Evolutionary conservation across 1,139 yeast species (phyloP), one percentile per base, ranked within the genome.

Genomic region (Candida buenavistaensis): DNA sequence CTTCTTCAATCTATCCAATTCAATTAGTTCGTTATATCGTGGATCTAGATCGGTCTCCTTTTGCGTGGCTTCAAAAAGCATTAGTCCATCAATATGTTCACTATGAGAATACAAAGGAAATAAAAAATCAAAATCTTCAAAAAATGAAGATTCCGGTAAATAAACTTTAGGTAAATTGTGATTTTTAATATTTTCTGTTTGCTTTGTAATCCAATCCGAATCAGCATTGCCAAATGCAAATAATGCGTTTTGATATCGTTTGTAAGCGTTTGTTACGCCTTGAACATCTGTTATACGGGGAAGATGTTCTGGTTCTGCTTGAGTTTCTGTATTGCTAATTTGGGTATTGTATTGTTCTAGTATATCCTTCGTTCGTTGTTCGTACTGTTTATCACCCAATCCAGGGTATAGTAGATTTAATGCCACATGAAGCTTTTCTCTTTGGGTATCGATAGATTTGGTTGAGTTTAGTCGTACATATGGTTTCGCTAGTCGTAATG

Each of bases 381-480:
- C 16, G 23, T 30, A 23, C 11, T 30, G 15, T 4, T 17, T 15
- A 16, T 23, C 23, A 8, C 38, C 40, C 13, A 40, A 26, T 3
- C 41, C 39, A 8, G 43, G 43, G 13, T 26, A 37, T 28, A 40
- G 21, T 26, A 40, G 11, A 30, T 35, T 35, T 21, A 40, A 23
- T 2, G 36, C 43, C 10, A 32, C 22, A 19, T 35, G 30, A 9
- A 33, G 23, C 21, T 20, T 30, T 6, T 9, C 20, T 26, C 15
- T 25, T 7, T n/a, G n/a, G n/a, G n/a, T n/a, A n/a, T n/a, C n/a
- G n/a, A n/a, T n/a, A n/a, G n/a, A n/a, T n/a, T n/a, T n/a, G n/a
- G n/a, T n/a, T n/a, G n/a, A n/a, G n/a, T n/a, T n/a, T n/a, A n/a
- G n/a, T n/a, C n/a, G n/a, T n/a, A n/a, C n/a, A n/a, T n/a, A n/a